phyloP scores from a whole-genome alignment of 805 yeast genomes.

The Candida taoyuanica region DNA sequence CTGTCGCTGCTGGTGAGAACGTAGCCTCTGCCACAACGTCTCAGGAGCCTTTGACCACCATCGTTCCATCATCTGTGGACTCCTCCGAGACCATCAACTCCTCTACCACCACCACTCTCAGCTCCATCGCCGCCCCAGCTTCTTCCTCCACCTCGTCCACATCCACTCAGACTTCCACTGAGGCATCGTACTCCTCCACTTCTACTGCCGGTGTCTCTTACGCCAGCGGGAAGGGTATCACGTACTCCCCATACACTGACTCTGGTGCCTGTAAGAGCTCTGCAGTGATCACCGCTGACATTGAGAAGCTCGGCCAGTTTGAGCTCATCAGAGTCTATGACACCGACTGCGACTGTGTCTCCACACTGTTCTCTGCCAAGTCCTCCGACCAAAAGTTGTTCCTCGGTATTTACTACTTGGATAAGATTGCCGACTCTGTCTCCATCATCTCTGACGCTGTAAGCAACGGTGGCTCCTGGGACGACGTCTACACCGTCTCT shows the following conservation, averaged over 20 bases:
- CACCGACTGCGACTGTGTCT: constrained; percentile 57
- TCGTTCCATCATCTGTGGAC: constrained; percentile 16
- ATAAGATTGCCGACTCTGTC: constrained; percentile 39
- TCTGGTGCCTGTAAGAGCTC: constrained; percentile 52
- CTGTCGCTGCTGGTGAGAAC: constrained; percentile 11
- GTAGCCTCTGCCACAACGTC: constrained; percentile 7
- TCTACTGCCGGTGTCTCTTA: constrained; percentile 9
- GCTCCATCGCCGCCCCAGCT: constrained; percentile 10
- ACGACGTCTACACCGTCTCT: constrained; percentile 52
- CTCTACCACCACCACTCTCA: constrained; percentile 5
- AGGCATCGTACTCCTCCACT: constrained; percentile 12
- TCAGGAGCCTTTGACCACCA: constrained; percentile 19
- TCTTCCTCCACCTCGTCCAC: constrained; percentile 1
- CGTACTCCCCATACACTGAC: constrained; percentile 60
- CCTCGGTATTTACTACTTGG: constrained; percentile 55
- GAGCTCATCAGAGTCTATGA: constrained; percentile 56
- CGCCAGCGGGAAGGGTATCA: constrained; percentile 49
- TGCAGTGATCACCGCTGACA: constrained; percentile 42
- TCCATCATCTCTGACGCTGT: constrained; percentile 42
- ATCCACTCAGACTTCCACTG: constrained; percentile 1
- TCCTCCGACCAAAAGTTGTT: constrained; percentile 46
- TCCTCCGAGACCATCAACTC: constrained; percentile 8
- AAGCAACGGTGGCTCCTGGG: constrained; percentile 45
- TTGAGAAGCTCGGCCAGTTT: constrained; percentile 39
- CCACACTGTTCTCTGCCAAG: constrained; percentile 46